Conservation (phyloP, 192 early-diverging fungal genomes). For the Phycomyces blakesleeanus region DNA sequence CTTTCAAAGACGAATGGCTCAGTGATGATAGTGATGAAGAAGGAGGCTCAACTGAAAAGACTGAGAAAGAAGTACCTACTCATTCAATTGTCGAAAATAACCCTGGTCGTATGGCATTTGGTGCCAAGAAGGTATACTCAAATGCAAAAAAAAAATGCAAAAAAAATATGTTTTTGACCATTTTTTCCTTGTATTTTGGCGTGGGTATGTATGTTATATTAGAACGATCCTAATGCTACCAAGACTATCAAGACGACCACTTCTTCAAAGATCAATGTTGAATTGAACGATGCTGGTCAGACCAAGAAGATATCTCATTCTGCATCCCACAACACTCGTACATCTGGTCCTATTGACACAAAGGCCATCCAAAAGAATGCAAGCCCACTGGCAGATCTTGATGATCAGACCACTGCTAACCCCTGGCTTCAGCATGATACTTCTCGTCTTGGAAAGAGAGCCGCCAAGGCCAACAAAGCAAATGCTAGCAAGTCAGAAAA, state of each 20-base stretch:
- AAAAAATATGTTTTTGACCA: background rate
- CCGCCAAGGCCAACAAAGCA: conserved; percentile 52
- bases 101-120: conserved; percentile 64
- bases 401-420: conserved; percentile 46
- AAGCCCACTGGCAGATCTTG: conserved; percentile 23
- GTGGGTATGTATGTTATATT: too few species aligned
- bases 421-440: conserved; percentile 73
- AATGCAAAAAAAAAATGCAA: background rate
- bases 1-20: conserved; percentile 47
- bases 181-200: too few species aligned
- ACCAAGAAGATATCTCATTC: conserved; percentile 49
- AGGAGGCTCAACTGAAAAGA: conserved; percentile 20
- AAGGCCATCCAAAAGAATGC: conserved; percentile 29
- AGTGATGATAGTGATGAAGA: conserved; percentile 32
- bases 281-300: conserved; percentile 50
- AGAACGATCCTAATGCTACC: conserved; percentile 8
- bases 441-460: conserved; percentile 44
- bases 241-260: conserved; percentile 4
- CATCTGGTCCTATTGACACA: conserved; percentile 54
- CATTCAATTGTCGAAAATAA: conserved; percentile 42
- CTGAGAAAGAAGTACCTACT: conserved; percentile 24
- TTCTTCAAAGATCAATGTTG: conserved; percentile 26
- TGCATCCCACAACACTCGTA: conserved; percentile 48
- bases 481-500: conserved; percentile 48
- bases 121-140: conserved; percentile 25